Conservation (phyloP, 2,329 filamentous ascomycete species). For the Bipolaris sorokiniana region DNA sequence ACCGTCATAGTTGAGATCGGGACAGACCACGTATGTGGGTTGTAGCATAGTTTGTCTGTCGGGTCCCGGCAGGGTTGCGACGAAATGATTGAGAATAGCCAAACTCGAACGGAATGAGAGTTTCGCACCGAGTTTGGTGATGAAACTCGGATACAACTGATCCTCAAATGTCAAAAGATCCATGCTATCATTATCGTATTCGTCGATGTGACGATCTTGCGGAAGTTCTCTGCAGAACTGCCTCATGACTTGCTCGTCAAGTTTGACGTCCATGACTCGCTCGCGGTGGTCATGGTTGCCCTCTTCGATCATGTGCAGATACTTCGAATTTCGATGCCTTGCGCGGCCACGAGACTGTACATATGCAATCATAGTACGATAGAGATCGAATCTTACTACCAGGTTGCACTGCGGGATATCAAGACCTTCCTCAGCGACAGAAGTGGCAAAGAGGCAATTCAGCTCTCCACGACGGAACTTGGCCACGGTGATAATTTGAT, state of each 20-base stretch:
- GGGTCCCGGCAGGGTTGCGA: constrained; percentile 66
- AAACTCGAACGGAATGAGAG: constrained; percentile 79
- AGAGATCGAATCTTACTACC: constrained; percentile 82
- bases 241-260: constrained; percentile 68
- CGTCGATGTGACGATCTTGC: constrained; percentile 71
- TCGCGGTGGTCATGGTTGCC: constrained; percentile 67
- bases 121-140: constrained; percentile 73
- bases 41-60: constrained; percentile 57
- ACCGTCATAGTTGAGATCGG: constrained; percentile 15
- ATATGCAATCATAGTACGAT: constrained; percentile 89
- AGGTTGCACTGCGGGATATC: constrained; percentile 71
- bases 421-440: constrained; percentile 69
- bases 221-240: constrained; percentile 77
- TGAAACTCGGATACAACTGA: constrained; percentile 57
- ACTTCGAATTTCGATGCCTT: constrained; percentile 76
- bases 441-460: constrained; percentile 69
- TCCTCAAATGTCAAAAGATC: constrained; percentile 61
- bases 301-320: constrained; percentile 81
- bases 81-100: constrained; percentile 73
- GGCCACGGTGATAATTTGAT: constrained; percentile 75
- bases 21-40: constrained; percentile 65
- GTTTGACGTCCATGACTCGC: constrained; percentile 64
- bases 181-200: constrained; percentile 64
- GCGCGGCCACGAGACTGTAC: constrained; percentile 91
- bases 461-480: constrained; percentile 65